These are phyloP conservation scores for Diddensiella caesifluorescens DNA, from an alignment of 805 yeast genomes.

Conservation along the genomic window DNA sequence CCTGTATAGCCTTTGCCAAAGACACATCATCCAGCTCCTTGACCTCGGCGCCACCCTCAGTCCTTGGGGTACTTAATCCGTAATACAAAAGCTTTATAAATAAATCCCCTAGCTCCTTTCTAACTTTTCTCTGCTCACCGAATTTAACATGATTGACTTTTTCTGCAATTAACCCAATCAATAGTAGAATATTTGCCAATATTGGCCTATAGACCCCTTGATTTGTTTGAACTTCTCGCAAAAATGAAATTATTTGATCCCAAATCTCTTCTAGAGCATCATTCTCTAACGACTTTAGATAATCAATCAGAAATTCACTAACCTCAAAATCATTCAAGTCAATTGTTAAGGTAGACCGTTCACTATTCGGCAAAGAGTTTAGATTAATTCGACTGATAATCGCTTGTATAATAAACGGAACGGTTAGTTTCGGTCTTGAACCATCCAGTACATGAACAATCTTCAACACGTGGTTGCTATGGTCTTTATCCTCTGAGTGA, in stretches of 20 bases:
- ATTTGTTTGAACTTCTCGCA: constrained; percentile 52
- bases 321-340: constrained; percentile 43
- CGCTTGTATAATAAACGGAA: constrained; percentile 46
- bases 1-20: constrained; percentile 36
- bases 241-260: constrained; percentile 49
- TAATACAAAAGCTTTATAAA: constrained; percentile 34
- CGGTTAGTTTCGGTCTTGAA: constrained; percentile 67
- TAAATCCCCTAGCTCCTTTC: constrained; percentile 52
- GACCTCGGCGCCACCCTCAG: background rate
- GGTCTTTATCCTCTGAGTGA: background rate
- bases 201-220: constrained; percentile 43
- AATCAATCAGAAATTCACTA: constrained; percentile 51
- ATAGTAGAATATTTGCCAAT: constrained; percentile 48
- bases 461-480: constrained; percentile 41
- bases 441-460: constrained; percentile 78
- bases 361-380: constrained; percentile 20
- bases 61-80: constrained; percentile 14
- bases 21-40: background rate
- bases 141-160: constrained; percentile 56
- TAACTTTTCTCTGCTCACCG: constrained; percentile 55
- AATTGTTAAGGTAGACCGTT: constrained; percentile 43
- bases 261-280: constrained; percentile 81
- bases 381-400: constrained; percentile 44
- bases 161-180: constrained; percentile 46
- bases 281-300: constrained; percentile 60